Conservation (phyloP, 2,329 filamentous ascomycete genomes). For the Furcasterigmium sp. region DNA sequence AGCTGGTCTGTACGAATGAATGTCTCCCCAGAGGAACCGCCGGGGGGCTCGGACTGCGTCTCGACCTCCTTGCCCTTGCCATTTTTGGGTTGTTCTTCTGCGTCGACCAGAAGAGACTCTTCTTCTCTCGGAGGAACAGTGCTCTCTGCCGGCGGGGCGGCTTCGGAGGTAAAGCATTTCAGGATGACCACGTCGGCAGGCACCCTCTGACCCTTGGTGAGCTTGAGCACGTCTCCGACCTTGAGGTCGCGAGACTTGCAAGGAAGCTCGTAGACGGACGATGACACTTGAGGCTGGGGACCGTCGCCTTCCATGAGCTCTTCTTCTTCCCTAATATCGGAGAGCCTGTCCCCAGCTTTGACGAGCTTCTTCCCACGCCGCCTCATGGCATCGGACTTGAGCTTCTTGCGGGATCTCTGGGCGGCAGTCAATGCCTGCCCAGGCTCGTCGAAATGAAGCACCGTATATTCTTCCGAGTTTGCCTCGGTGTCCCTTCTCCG, state of each 20-base stretch:
- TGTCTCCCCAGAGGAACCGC: conserved; percentile 67
- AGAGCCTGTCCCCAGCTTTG: conserved; percentile 39
- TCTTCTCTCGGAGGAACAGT: conserved; percentile 17
- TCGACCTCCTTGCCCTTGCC: conserved; percentile 27
- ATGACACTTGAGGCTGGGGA: conserved; percentile 32
- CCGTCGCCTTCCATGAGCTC: conserved; percentile 43
- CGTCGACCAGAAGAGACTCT: conserved; percentile 35
- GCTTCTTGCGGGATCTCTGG: conserved; percentile 31
- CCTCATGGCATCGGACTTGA: conserved; percentile 39
- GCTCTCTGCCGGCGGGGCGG: conserved; percentile 19
- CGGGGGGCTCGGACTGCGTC: conserved; percentile 20
- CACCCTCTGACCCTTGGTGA: conserved; percentile 86
- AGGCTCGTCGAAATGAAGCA: conserved; percentile 65
- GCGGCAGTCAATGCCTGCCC: conserved; percentile 23
- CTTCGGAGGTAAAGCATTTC: conserved; percentile 67
- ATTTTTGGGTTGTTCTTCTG: conserved; percentile 17
- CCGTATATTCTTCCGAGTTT: conserved; percentile 83
- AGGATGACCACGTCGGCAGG: conserved; percentile 92
- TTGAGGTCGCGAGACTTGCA: conserved; percentile 85
- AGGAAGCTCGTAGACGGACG: conserved; percentile 57
- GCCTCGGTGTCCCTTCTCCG: conserved; percentile 86
- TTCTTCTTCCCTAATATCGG: conserved; percentile 68
- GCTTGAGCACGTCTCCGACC: conserved; percentile 91
- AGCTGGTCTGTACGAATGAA: conserved; percentile 97
- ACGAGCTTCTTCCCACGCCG: conserved; percentile 31